Base-by-base conservation (phyloP, 345 rosid genomes). In the Citrus mangshanensis region DNA sequence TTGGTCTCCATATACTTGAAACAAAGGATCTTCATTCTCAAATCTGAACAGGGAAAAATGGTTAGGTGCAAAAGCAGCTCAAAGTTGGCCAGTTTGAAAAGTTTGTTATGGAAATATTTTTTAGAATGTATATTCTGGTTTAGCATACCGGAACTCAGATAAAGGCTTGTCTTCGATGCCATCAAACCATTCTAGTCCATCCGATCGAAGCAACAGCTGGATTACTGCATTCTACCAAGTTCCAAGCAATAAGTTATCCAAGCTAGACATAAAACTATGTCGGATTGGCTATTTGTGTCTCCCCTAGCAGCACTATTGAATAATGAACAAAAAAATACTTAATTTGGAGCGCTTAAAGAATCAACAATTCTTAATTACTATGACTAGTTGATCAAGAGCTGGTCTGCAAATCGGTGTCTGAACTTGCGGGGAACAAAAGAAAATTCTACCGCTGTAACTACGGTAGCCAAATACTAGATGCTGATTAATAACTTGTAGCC, bases 101-200 rank as follows among this genome's bases (percentile, higher is more conserved):
- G 4, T 24, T 30, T 25, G 18, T 28, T 1, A 21, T 63, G 9
- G 22, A 18, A 22, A 54, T 27, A 38, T 6, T 30, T 58, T 6
- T 22, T 46, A 46, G 51, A 4, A 37, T 14, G 35, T 27, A 58
- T 46, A 5, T 49, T 46, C 35, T 9, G 21, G 18, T 54, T 63
- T 62, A 22, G 16, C 22, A 1, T 83, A 85, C 85, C 80, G 68
- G 18, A 82, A 82, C 19, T 84, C 80, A 1, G 86, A 78, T 58
- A 87, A 38, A 38, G 86, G 72, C 54, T 78, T 87, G 37, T 81
- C 86, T 74, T 86, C 87, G 22, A 87, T 83, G 35, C 80, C 16
- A 19, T 89, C 89, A 21, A 87, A 87, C 88, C 89, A 87, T 55
- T 81, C 86, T n/a, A 87, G 78, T 68, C 88, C 90, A 63, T 81